Base-by-base conservation (phyloP, 2,329 filamentous ascomycete species). In the Fusarium temperatum region DNA sequence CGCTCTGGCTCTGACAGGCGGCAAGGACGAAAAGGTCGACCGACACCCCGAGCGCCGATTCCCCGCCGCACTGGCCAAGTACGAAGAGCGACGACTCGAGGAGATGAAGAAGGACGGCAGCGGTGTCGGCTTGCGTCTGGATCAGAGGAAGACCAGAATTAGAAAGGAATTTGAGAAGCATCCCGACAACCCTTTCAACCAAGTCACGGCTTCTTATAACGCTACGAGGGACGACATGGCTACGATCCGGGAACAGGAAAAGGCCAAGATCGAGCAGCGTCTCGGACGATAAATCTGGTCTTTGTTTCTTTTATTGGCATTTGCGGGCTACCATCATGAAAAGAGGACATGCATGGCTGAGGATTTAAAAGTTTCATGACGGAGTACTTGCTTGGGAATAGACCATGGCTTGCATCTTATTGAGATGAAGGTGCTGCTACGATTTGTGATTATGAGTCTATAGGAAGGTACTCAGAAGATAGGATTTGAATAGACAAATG, bases 171-270 rank as follows among this genome's bases (percentile, higher is more conserved):
- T 98, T 82, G 93, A 97, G 83, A 97, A 94, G 87, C 93, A 93
- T 79, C 92, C 94, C 4, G 96, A 98, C 78, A 99, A 99, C 82
- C 96, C 96, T 20, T 96, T 97, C 85, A 98, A 98, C 84, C 94
- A 97, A 85, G 91, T 92, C 22, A 90, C 86, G 58, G 93, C 91
- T 5, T 83, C 87, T 7, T 97, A 94, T 84, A 94, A 99, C 83
- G 90, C 94, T 61, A 89, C 88, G 28, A 92, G 90, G 83, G 94
- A 94, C 8, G 96, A 99, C 78, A 78, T 98, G 50, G 87, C 87
- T 55, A 87, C 89, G 55, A 84, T 95, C 66, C 89, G 86, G 80
- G 85, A 90, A 47, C 82, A 87, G 63, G 94, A 97, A 85, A 91
- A 87, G 84, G 80, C 83, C 75, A 95, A 93, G 88, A 91, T 94